Percentiles rank a stretch among this genome's conserved stretches.
Evolutionary conservation across 139 green algal species (phyloP).

Genomic region (Eudorina sp.): DNA sequence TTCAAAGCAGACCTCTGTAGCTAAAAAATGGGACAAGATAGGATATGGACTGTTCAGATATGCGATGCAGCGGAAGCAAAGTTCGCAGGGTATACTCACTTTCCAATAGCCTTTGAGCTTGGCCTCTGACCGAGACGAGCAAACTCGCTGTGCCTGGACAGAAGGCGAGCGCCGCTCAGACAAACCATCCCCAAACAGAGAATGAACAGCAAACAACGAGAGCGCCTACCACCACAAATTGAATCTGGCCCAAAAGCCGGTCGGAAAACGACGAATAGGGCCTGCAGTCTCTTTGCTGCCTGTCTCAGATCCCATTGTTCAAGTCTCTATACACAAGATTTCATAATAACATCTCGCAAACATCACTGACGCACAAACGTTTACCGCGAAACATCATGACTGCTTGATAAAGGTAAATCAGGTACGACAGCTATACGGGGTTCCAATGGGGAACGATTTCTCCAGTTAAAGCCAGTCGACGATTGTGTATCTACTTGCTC

Average conservation of each 20-base stretch:
- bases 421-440: too few species aligned
- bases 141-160: conserved; percentile 17
- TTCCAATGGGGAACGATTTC: too few species aligned
- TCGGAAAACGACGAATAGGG: conserved; percentile 12
- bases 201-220: neutral
- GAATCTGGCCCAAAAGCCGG: conserved; percentile 20
- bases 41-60: neutral
- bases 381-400: too few species aligned
- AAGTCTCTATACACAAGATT: neutral
- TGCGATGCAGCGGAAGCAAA: neutral
- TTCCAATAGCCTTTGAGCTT: conserved; percentile 20
- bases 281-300: neutral
- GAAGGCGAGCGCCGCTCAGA: neutral
- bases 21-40: neutral
- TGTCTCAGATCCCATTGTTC: neutral
- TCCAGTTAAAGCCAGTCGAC: too few species aligned
- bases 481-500: too few species aligned
- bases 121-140: neutral
- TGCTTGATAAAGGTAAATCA: too few species aligned
- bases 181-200: neutral
- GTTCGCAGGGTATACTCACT: neutral
- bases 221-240: conserved; percentile 14
- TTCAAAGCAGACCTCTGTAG: neutral
- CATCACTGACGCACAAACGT: neutral
- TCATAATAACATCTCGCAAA: neutral